Conservation (phyloP, 768 basidiomycete genomes). For the Pulveroboletus sp. region DNA sequence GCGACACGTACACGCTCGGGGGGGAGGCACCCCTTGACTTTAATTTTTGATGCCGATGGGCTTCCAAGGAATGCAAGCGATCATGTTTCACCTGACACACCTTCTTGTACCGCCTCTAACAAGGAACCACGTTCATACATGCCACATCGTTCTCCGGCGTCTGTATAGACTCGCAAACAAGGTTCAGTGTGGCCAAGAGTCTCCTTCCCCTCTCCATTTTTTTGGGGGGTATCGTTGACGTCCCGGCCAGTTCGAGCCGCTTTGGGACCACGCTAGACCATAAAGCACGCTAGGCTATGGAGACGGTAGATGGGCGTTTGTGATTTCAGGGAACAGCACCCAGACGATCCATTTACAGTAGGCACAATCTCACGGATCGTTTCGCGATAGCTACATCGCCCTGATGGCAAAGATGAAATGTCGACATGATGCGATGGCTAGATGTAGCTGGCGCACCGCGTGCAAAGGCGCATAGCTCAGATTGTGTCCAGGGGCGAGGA, state of each 20-base stretch:
- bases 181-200: neutral
- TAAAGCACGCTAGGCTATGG: neutral
- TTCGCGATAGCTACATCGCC: constrained; percentile 5
- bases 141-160: constrained; percentile 2
- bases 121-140: neutral
- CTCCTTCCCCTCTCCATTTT: neutral
- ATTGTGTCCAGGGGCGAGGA: neutral
- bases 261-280: neutral
- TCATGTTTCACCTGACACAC: constrained; percentile 2
- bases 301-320: neutral
- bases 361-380: constrained; percentile 5
- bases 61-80: neutral
- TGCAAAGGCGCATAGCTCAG: neutral
- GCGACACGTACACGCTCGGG: neutral
- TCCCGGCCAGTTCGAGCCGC: constrained; percentile 1
- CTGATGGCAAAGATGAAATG: constrained; percentile 8
- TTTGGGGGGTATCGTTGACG: neutral
- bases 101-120: constrained; percentile 5
- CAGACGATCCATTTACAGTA: neutral
- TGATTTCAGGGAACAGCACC: neutral
- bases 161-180: constrained; percentile 3
- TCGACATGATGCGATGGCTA: constrained; percentile 1
- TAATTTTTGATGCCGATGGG: neutral
- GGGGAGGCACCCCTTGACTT: neutral
- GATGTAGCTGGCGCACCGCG: neutral